A percentile compares a stretch with the other conserved stretches of the same genome.
phyloP scores from a whole-genome alignment of 495 filamentous ascomycete genomes.

The Oidiodendron maius region DNA sequence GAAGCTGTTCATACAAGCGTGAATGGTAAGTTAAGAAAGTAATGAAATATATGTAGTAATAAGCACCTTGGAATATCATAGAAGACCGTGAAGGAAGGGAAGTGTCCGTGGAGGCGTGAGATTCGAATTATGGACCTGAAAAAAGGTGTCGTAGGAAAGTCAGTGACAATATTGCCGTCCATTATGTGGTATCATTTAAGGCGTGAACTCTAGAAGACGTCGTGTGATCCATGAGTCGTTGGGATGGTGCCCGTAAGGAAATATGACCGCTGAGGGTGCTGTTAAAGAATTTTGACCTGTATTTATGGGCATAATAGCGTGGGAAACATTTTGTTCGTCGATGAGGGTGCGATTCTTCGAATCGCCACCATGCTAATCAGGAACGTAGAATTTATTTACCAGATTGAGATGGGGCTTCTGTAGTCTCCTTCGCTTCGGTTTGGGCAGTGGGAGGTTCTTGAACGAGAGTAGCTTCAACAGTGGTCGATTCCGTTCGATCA shows the following conservation, averaged over 20 bases:
- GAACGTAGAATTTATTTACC: neutral
- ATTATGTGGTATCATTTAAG: conserved; percentile 13
- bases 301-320: neutral
- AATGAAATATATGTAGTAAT: neutral
- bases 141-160: neutral
- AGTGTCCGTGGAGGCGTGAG: conserved; percentile 7
- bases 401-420: neutral
- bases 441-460: neutral
- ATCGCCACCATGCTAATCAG: neutral
- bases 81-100: neutral
- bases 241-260: neutral
- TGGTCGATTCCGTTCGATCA: neutral
- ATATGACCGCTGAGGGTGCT: neutral
- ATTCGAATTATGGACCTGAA: conserved; percentile 7
- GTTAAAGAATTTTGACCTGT: neutral
- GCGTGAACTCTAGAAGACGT: conserved; percentile 18
- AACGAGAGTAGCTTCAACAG: neutral
- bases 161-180: conserved; percentile 3
- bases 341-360: neutral
- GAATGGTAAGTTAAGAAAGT: neutral
- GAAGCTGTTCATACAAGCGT: neutral
- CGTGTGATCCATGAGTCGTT: conserved; percentile 1
- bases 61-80: neutral
- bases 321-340: neutral
- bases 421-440: too few species aligned